These are phyloP conservation scores for Coemansia sp. DNA, from an alignment of 192 early-diverging fungal genomes.

Conservation along the genomic window DNA sequence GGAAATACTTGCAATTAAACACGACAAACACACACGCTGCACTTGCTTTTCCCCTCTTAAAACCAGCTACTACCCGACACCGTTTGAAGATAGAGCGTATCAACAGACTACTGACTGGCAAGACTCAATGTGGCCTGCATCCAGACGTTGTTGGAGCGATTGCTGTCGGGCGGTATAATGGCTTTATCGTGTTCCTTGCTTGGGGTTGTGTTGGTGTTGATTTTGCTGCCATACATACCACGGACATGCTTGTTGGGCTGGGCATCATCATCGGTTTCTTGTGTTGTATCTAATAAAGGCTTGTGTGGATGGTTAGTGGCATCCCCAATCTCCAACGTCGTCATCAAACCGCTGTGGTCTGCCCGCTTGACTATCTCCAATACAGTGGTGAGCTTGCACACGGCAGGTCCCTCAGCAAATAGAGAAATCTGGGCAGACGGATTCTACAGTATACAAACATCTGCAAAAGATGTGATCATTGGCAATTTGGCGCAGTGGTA, in stretches of 20 bases:
- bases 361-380: constrained; percentile 42
- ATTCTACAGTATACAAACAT: constrained; percentile 5
- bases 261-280: not conserved
- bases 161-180: not conserved
- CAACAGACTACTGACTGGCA: not conserved
- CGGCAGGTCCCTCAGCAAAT: constrained; percentile 40
- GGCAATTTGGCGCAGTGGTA: no score
- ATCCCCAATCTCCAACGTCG: constrained; percentile 19
- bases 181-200: not conserved
- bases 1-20: not conserved
- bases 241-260: constrained; percentile 1
- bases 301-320: constrained; percentile 1
- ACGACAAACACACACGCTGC: not conserved
- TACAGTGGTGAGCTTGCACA: constrained; percentile 40
- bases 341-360: constrained; percentile 1
- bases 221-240: constrained; percentile 16
- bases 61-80: not conserved
- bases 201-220: not conserved
- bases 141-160: constrained; percentile 14
- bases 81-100: not conserved
- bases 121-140: constrained; percentile 22
- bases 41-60: not conserved
- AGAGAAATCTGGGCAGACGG: constrained; percentile 8
- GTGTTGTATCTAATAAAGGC: not conserved
- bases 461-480: not conserved